Base-by-base conservation (phyloP, 495 filamentous ascomycete genomes). In the Aspergillus affinis region DNA sequence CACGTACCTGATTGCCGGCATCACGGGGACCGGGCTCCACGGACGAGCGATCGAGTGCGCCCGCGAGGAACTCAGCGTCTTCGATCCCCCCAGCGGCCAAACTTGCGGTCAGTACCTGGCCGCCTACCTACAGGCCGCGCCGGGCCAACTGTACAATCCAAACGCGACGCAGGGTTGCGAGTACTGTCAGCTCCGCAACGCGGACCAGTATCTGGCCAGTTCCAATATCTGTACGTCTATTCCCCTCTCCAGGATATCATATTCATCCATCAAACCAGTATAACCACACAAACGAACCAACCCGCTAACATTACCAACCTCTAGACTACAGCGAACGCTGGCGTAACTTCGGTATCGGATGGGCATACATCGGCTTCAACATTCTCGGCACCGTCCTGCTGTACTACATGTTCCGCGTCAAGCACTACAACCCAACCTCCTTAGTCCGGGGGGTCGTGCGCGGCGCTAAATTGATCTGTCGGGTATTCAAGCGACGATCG, bases 1-100 rank as follows among this genome's bases (percentile, higher is more conserved):
- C 49, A 86, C 84, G 1, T 90, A 87, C 61, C 71, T 86, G 13
- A 75, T 87, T 50, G 72, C 80, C 20, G 81, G 80, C 26, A 69
- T 86, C 50, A 75, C 79, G 0, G 74, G 62, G 5, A 81, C 82
- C 13, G 78, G 75, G 6, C 70, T 84, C 51, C 75, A 81, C 52
- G 69, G 65, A 3, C 65, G 76, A 4, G 51, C 60, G 0, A 77
- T 86, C 32, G 54, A 63, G 6, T 86, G 83, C 70, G 63, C 75
- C 12, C 48, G 48, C 0, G 69, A 65, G 45, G 84, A 87, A 61
- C 63, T 84, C 23, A 81, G 78, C 32, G 69, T 78, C 0, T 86
- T 86, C 65, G 66, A 78, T 30, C 75, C 84, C 1, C 82, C 83
- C 0, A 63, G 73, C 7, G 80, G 78, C 9, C 61, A 76, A 60